Percentiles rank a stretch among this genome's conserved stretches.
Conservation (phyloP, 2,329 filamentous ascomycete genomes). For the Ascochyta clinopodiicola region DNA sequence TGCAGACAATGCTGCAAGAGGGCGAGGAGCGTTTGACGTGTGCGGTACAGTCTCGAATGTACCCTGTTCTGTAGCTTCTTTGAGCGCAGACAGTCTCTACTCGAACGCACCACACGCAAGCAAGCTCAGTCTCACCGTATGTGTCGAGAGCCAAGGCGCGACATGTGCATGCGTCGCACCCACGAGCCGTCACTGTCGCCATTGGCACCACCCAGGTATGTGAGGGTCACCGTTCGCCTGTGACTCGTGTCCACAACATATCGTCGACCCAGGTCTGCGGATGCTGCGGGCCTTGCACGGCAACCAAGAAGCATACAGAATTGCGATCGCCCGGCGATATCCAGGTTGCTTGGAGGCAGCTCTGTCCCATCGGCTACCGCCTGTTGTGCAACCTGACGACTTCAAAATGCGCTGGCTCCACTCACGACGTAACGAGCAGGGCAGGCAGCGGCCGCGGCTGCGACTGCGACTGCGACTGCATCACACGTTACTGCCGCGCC, state of each 20-base stretch:
- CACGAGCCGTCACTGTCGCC: constrained; percentile 4
- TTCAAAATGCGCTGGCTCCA: constrained; percentile 41
- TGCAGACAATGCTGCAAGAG: constrained; percentile 18
- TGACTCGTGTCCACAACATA: constrained; percentile 7
- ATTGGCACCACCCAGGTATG: neutral
- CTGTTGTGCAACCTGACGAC: constrained; percentile 32
- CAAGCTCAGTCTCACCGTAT: neutral
- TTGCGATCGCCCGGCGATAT: constrained; percentile 14
- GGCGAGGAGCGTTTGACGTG: constrained; percentile 5
- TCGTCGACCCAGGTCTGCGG: constrained; percentile 21
- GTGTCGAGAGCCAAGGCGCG: constrained; percentile 1
- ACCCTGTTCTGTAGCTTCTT: constrained; percentile 6
- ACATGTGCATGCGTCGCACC: constrained; percentile 8
- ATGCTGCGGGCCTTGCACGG: constrained; percentile 12
- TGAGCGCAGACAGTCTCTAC: constrained; percentile 1
- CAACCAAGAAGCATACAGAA: constrained; percentile 12
- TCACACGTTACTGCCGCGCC: constrained; percentile 21
- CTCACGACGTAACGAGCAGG: constrained; percentile 29
- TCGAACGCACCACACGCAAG: neutral
- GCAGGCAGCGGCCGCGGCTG: constrained; percentile 16
- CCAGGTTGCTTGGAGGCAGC: constrained; percentile 13
- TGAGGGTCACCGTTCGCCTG: constrained; percentile 4
- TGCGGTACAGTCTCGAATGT: neutral
- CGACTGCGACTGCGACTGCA: constrained; percentile 10
- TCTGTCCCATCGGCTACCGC: constrained; percentile 16